A percentile compares a stretch with the other conserved stretches of the same genome.
phyloP scores from a whole-genome alignment of 345 rosid species.

The sweet orange (Citrus sinensis) region DVS_A1.0 CM039168.1:23924001-23924500 shows the following conservation, averaged over 20 bases:
- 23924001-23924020: too few relatives aligned
- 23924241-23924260: background rate
- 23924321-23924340: background rate
- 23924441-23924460: background rate
- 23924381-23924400: background rate
- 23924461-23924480: background rate
- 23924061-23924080: background rate
- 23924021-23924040: background rate
- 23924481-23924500: too few relatives aligned
- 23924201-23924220: background rate
- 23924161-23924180: background rate
- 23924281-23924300: background rate
- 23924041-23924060: background rate
- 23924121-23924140: background rate
- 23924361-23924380: background rate
- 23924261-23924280: background rate
- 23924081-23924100: background rate
- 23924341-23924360: background rate
- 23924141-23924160: background rate
- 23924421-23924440: background rate
- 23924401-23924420: background rate
- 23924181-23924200: background rate
- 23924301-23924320: background rate
- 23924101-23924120: background rate
- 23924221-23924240: background rate